Evolutionary conservation across 345 rosid species (phyloP), one percentile per base, ranked within the genome.

Genomic region (Adansonia digitata): DNA sequence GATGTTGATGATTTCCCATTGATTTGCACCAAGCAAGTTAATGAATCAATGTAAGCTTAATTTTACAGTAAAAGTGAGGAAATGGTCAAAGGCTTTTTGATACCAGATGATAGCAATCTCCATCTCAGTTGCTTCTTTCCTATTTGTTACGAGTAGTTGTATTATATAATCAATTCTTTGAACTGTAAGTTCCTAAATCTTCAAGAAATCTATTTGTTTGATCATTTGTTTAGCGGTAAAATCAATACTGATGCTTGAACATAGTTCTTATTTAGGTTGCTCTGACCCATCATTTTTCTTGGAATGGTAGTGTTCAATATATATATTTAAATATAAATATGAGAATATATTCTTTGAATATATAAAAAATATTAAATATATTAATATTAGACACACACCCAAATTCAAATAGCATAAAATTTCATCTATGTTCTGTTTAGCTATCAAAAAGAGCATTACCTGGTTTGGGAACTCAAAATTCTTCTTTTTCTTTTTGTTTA

Each of bases 131-230:
- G 46, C 46, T 55, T 62, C 35, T 18, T 26, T 67, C 43, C 13
- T 24, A 24, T 60, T 68, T 71, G 69, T 77, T 68, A 61, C 52
- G 24, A 5, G 49, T 52, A 52, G 57, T 52, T 76, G 78, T 73
- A 69, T 75, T 14, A 77, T 79, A 70, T 22, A 69, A 75, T 77
- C 69, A 84, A 52, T 26, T 56, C 17, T 57, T 12, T 49, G n/a
- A 65, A 65, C 46, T 29, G 39, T 34, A 5, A 62, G 49, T 75
- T 67, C 70, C 29, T 75, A 52, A 59, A 49, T 64, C 22, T 73
- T 34, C 26, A 51, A 57, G 75, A 40, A 56, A 46, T 55, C 64
- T 69, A 22, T 37, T 34, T 71, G 40, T 53, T 59, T 74, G n/a
- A 74, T 31, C 20, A 42, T 5, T 15, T 53, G 14, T 13, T 3